phyloP scores from a whole-genome alignment of 192 early-diverging fungal species.

The Coemansia sp. region DNA sequence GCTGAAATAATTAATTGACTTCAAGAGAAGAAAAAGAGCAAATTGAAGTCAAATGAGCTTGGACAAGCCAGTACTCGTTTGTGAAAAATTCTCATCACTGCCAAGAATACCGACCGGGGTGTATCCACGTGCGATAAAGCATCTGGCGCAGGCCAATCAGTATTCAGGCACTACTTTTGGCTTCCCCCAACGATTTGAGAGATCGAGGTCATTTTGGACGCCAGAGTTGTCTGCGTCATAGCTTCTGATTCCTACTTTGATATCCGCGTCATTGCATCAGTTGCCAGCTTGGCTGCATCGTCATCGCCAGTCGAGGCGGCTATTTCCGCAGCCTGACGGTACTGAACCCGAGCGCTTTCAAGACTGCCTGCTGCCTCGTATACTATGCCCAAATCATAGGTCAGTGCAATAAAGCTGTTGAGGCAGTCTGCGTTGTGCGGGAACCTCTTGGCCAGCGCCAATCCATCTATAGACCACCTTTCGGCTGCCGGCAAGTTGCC shows the following conservation, averaged over 20 bases:
- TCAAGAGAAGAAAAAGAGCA: slow-evolving; percentile 4
- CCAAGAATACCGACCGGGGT: slow-evolving; percentile 6
- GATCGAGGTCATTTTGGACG: not conserved
- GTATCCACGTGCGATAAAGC: slow-evolving; percentile 10
- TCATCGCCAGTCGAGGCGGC: slow-evolving; percentile 26
- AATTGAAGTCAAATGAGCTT: not conserved
- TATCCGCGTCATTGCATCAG: slow-evolving; percentile 24
- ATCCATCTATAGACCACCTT: slow-evolving; percentile 38
- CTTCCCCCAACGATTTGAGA: not conserved
- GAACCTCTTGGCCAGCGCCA: slow-evolving; percentile 43
- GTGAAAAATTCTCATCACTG: slow-evolving; percentile 1
- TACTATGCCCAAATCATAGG: slow-evolving; percentile 44
- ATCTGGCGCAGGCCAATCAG: slow-evolving; percentile 5
- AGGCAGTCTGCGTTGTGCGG: slow-evolving; percentile 48
- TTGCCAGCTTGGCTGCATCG: slow-evolving; percentile 26
- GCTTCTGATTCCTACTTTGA: not conserved
- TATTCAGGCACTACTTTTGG: not conserved
- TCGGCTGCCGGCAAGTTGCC: slow-evolving; percentile 35
- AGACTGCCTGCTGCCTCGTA: slow-evolving; percentile 41
- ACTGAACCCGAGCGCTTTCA: slow-evolving; percentile 46
- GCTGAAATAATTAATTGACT: slow-evolving; percentile 8
- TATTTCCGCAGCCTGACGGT: slow-evolving; percentile 42
- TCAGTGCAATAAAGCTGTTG: slow-evolving; percentile 51
- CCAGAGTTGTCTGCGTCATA: too few relatives aligned
- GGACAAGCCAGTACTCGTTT: not conserved